Evolutionary conservation across 1,139 yeast genomes (phyloP).

Genomic region (Suhomyces kunorum): DNA sequence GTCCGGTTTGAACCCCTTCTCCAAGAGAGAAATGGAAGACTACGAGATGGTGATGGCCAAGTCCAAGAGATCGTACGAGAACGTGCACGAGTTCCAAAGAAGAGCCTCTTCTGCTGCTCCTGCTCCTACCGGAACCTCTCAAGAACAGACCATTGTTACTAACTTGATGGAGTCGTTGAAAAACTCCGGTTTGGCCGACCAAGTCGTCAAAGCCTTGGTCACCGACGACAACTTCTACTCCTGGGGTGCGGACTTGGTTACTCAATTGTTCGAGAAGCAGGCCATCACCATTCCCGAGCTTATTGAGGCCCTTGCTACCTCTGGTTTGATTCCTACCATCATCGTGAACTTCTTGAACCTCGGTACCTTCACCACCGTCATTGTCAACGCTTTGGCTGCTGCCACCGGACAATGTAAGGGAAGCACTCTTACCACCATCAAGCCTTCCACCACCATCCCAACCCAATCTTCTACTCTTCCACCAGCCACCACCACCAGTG

Average conservation of each 20-base stretch:
- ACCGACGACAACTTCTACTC: constrained; percentile 41
- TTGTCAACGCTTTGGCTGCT: constrained; percentile 49
- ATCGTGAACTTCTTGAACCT: constrained; percentile 44
- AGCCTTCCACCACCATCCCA: constrained; percentile 21
- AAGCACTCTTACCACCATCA: constrained; percentile 29
- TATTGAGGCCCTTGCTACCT: constrained; percentile 33
- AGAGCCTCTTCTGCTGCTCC: constrained; percentile 13
- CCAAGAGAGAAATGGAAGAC: constrained; percentile 24
- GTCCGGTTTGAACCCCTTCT: constrained; percentile 19
- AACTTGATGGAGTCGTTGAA: constrained; percentile 49
- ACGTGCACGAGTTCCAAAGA: constrained; percentile 7
- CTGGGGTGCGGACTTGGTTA: constrained; percentile 44
- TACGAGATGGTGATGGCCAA: constrained; percentile 9
- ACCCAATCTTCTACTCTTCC: constrained; percentile 20
- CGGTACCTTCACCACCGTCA: constrained; percentile 42
- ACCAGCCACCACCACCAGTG: constrained; percentile 17
- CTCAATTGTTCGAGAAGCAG: constrained; percentile 31
- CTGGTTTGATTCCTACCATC: constrained; percentile 44
- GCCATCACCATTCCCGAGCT: constrained; percentile 34
- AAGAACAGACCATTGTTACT: constrained; percentile 28
- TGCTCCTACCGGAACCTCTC: constrained; percentile 1
- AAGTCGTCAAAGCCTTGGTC: constrained; percentile 43
- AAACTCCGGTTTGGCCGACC: constrained; percentile 46
- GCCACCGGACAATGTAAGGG: constrained; percentile 45
- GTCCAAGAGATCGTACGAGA: constrained; percentile 13